Percentiles rank a stretch among this genome's conserved stretches.
phyloP scores from a whole-genome alignment of 2,329 filamentous ascomycete species.

The Epichloe amarillans region DNA sequence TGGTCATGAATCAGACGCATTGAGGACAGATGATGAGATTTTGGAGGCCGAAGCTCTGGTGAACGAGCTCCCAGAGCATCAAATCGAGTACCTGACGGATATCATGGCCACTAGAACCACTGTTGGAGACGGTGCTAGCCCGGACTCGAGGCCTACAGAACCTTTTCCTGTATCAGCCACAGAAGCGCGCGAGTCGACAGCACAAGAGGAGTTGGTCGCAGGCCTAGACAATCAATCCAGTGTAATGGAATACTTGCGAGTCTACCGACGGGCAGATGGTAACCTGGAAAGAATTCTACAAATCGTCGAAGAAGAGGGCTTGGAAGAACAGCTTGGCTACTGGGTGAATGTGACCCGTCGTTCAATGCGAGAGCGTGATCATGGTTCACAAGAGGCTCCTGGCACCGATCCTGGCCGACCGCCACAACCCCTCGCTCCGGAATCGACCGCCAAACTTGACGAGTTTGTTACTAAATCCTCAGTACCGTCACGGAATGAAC shows the following conservation, averaged over 20 bases:
- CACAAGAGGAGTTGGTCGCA: background rate
- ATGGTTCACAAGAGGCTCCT: background rate
- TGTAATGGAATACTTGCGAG: slow-evolving; percentile 30
- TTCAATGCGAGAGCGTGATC: slow-evolving; percentile 14
- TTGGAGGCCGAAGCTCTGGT: slow-evolving; percentile 14
- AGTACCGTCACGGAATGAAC: background rate
- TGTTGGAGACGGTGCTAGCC: background rate
- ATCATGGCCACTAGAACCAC: background rate
- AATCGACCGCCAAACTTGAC: background rate
- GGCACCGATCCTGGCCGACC: background rate
- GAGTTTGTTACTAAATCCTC: background rate
- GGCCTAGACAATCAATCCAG: slow-evolving; percentile 11
- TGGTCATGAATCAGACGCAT: slow-evolving; percentile 12
- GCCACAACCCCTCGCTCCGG: background rate
- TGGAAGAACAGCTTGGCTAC: slow-evolving; percentile 44
- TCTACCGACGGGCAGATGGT: slow-evolving; percentile 46
- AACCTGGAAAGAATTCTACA: slow-evolving; percentile 44
- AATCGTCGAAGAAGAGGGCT: slow-evolving; percentile 47
- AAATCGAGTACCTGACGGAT: background rate
- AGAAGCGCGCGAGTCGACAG: background rate
- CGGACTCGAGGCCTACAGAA: background rate
- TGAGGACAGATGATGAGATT: slow-evolving; percentile 21
- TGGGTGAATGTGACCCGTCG: slow-evolving; percentile 41
- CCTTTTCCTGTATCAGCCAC: background rate
- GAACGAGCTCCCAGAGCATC: slow-evolving; percentile 1